Evolutionary conservation across 805 yeast species (phyloP).

Genomic region (Saccharomycopsis fodiens): DNA sequence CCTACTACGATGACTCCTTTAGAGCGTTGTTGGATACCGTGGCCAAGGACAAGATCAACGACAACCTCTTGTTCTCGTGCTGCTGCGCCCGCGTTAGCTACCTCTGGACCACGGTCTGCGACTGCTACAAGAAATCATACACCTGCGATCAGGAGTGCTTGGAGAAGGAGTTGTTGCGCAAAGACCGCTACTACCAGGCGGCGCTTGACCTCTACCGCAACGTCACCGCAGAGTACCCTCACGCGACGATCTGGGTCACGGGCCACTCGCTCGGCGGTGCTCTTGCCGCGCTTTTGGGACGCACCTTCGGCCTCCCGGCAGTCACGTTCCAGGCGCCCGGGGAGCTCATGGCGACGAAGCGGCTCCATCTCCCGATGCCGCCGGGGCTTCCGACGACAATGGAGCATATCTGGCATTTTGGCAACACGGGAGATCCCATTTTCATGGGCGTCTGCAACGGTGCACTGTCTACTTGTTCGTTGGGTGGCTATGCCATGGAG

Average conservation of each 20-base stretch:
- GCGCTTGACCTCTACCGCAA: slow-evolving; percentile 68
- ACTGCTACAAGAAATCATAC: slow-evolving; percentile 76
- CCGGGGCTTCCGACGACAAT: slow-evolving; percentile 75
- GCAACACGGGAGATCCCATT: slow-evolving; percentile 95
- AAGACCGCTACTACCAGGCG: slow-evolving; percentile 79
- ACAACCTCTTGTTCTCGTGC: slow-evolving; percentile 84
- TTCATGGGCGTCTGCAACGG: slow-evolving; percentile 97
- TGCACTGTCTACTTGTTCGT: slow-evolving; percentile 77
- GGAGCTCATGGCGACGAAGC: slow-evolving; percentile 70
- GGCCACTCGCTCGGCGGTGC: slow-evolving; percentile 97
- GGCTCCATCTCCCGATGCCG: slow-evolving; percentile 87
- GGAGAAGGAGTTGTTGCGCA: slow-evolving; percentile 63
- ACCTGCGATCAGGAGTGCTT: slow-evolving; percentile 86
- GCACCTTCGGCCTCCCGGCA: slow-evolving; percentile 85
- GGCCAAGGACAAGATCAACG: slow-evolving; percentile 74
- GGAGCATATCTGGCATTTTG: slow-evolving; percentile 91
- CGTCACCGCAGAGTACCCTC: slow-evolving; percentile 60
- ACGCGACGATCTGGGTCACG: slow-evolving; percentile 75
- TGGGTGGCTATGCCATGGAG: slow-evolving; percentile 97
- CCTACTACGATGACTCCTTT: slow-evolving; percentile 22
- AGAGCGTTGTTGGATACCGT: slow-evolving; percentile 53
- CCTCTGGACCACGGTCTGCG: slow-evolving; percentile 92
- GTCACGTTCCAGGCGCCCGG: slow-evolving; percentile 94
- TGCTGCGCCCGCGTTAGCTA: slow-evolving; percentile 93
- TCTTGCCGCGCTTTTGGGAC: slow-evolving; percentile 67